These are phyloP conservation scores for Huntiella abstrusa DNA, from an alignment of 2,329 filamentous ascomycete genomes.

Conservation along the genomic window DNA sequence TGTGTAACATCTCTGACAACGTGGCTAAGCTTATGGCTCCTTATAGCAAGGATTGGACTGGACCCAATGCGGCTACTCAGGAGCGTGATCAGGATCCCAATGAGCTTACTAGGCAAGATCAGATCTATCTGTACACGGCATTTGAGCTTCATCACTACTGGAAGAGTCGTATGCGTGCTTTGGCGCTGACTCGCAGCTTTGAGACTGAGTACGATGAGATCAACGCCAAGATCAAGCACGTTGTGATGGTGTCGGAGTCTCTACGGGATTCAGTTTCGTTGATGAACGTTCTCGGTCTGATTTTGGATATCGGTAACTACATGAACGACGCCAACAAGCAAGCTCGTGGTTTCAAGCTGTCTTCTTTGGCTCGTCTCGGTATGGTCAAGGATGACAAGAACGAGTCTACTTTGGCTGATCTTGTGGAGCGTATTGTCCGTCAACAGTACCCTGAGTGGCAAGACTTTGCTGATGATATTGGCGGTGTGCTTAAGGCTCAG, in stretches of 20 bases:
- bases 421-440: constrained; percentile 89
- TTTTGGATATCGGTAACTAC: constrained; percentile 96
- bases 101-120: constrained; percentile 85
- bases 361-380: constrained; percentile 73
- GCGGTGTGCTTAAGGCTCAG: constrained; percentile 55
- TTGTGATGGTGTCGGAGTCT: constrained; percentile 77
- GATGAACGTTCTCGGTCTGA: constrained; percentile 90
- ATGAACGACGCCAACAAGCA: constrained; percentile 99
- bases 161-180: constrained; percentile 90
- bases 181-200: constrained; percentile 65
- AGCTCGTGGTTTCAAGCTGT: constrained; percentile 92
- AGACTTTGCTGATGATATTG: constrained; percentile 67
- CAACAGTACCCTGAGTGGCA: constrained; percentile 97
- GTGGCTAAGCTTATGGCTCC: constrained; percentile 79
- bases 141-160: constrained; percentile 95
- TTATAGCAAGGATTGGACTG: constrained; percentile 93
- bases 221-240: constrained; percentile 61
- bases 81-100: constrained; percentile 66
- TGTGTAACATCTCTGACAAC: constrained; percentile 85
- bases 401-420: constrained; percentile 83
- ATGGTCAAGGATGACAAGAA: constrained; percentile 99
- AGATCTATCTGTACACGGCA: constrained; percentile 82
- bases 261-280: constrained; percentile 78
- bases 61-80: constrained; percentile 32
- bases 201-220: constrained; percentile 87